A percentile compares a stretch with the other conserved stretches of the same genome.
These are phyloP conservation scores for Brassica nigra DNA, from an alignment of 345 rosid genomes.

Conservation along the genomic window DNA sequence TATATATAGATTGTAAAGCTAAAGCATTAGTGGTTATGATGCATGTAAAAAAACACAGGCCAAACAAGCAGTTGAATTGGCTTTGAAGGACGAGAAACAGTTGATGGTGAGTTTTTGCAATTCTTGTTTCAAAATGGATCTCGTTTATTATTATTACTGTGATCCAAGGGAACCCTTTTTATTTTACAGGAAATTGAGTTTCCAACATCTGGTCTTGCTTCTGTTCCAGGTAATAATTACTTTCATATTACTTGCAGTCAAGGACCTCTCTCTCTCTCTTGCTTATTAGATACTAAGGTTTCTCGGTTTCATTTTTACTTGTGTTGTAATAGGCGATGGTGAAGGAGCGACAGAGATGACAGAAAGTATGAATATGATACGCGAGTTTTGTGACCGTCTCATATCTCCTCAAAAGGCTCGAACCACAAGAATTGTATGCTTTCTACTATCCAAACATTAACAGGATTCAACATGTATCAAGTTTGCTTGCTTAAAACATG, in stretches of 20 bases:
- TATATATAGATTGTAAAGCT: background rate
- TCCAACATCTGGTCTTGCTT: constrained; percentile 89
- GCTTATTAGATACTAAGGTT: background rate
- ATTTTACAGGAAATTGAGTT: constrained; percentile 87
- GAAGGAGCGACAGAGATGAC: constrained; percentile 98
- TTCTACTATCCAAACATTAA: background rate
- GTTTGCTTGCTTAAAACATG: background rate
- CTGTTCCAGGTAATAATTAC: constrained; percentile 73
- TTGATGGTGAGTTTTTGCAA: constrained; percentile 54
- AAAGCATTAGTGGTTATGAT: constrained; percentile 3
- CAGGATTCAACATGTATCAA: background rate
- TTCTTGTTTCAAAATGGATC: background rate
- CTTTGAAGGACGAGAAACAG: constrained; percentile 55
- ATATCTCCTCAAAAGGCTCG: constrained; percentile 60
- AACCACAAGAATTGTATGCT: constrained; percentile 74
- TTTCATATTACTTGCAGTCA: too few relatives aligned
- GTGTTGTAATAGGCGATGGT: constrained; percentile 64
- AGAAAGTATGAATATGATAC: constrained; percentile 79
- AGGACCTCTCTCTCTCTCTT: too few relatives aligned
- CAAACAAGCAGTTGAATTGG: constrained; percentile 66
- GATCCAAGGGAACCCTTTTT: constrained; percentile 24
- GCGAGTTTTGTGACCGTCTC: constrained; percentile 76
- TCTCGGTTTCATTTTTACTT: too few relatives aligned
- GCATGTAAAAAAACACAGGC: constrained; percentile 51
- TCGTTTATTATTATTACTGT: constrained; percentile 27